phyloP scores from a whole-genome alignment of 371 early-diverging fungal species.

The Enterospora canceri region DNA sequence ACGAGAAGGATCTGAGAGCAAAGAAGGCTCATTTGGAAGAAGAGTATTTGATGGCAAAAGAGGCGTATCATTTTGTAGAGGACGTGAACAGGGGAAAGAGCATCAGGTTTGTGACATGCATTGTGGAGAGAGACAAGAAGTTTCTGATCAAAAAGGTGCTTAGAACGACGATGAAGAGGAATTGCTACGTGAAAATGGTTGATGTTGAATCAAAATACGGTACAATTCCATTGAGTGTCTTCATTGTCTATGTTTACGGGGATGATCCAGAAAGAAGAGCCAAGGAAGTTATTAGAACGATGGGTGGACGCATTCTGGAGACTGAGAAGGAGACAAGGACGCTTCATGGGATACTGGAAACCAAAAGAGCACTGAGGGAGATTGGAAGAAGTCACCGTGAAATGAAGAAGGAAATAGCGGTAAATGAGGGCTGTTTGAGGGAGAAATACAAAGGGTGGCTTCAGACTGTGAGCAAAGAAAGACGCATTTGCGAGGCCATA shows the following conservation, averaged over 20 bases:
- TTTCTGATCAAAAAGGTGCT: slow-evolving; percentile 46
- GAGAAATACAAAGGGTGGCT: slow-evolving; percentile 37
- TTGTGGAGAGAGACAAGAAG: slow-evolving; percentile 48
- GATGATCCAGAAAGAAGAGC: slow-evolving; percentile 36
- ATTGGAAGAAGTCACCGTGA: slow-evolving; percentile 25
- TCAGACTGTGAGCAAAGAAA: slow-evolving; percentile 46
- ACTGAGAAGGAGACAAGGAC: slow-evolving; percentile 8
- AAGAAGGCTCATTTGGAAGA: slow-evolving; percentile 29
- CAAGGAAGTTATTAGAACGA: slow-evolving; percentile 42
- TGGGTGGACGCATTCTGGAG: slow-evolving; percentile 45
- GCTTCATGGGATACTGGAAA: slow-evolving; percentile 25
- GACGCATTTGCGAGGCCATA: slow-evolving; percentile 48
- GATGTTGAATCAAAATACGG: slow-evolving; percentile 28
- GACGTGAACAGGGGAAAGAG: slow-evolving; percentile 28
- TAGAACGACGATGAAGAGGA: slow-evolving; percentile 45
- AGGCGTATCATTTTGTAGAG: slow-evolving; percentile 31
- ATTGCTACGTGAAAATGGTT: slow-evolving; percentile 41
- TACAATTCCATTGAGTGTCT: slow-evolving; percentile 27
- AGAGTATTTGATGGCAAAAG: slow-evolving; percentile 49
- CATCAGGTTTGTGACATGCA: slow-evolving; percentile 50
- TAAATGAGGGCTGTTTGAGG: slow-evolving; percentile 26
- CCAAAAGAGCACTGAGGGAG: slow-evolving; percentile 39
- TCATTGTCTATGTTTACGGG: slow-evolving; percentile 55
- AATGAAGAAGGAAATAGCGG: slow-evolving; percentile 36
- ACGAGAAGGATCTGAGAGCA: slow-evolving; percentile 37